Conservation (phyloP, 73 alveolate species). For the Blepharisma japonicum region DNA sequence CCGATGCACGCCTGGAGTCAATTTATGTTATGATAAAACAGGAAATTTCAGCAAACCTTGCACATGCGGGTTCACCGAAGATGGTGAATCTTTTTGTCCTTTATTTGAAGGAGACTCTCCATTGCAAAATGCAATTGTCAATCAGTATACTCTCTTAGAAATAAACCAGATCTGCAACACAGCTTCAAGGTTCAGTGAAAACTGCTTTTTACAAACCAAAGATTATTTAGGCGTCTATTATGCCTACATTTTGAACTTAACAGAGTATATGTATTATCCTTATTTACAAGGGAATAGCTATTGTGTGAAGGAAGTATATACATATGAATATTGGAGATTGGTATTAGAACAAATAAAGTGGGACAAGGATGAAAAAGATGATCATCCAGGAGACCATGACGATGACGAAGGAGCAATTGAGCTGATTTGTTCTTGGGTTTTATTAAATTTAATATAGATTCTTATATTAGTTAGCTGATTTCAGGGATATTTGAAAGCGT, state of each 20-base stretch:
- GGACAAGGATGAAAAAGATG: no score
- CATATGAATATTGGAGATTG: background rate
- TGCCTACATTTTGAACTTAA: background rate
- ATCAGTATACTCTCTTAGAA: background rate
- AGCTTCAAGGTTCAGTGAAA: background rate
- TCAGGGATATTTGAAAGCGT: no score
- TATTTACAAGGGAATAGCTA: background rate
- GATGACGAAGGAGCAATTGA: no score
- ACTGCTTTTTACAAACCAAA: background rate
- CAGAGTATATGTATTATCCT: background rate
- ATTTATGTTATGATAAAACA: background rate
- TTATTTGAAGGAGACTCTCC: background rate
- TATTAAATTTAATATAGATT: no score
- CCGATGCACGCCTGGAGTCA: background rate
- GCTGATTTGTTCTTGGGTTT: no score
- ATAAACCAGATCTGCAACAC: slow-evolving; percentile 6
- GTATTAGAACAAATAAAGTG: no score
- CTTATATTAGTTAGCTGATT: no score
- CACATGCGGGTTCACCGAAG: background rate
- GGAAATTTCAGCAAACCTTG: background rate
- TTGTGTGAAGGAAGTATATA: background rate
- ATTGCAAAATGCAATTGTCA: background rate
- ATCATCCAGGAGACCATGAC: no score
- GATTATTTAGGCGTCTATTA: slow-evolving; percentile 24
- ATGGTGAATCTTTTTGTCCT: background rate